Conservation (phyloP, 306 rosid genomes). For the Acacia acuminata region DNA sequence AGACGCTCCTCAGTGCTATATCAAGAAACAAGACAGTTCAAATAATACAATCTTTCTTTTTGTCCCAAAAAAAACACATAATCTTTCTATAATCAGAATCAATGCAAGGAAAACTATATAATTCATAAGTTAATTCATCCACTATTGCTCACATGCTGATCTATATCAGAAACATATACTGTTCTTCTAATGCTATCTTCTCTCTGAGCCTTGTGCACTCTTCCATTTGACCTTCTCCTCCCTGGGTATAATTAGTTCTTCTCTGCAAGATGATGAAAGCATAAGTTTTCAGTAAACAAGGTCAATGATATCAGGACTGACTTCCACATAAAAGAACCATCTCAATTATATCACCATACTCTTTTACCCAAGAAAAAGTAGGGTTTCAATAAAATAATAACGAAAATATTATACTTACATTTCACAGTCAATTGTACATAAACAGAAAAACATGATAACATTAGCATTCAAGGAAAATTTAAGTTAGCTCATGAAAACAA, state of each 20-base stretch:
- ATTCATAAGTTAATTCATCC: background rate
- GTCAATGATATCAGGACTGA: background rate
- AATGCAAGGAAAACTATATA: background rate
- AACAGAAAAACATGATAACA: conserved; percentile 1
- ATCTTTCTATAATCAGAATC: conserved; percentile 1
- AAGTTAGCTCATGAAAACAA: conserved; percentile 2
- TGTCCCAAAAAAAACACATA: background rate
- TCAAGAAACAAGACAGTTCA: conserved; percentile 25
- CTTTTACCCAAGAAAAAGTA: background rate
- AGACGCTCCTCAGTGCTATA: conserved; percentile 78
- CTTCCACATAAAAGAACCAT: background rate
- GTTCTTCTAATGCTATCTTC: conserved; percentile 71
- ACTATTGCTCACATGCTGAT: conserved; percentile 60
- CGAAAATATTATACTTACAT: background rate
- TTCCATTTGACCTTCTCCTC: conserved; percentile 63
- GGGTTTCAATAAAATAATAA: background rate
- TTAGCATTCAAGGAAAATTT: background rate
- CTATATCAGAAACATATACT: conserved; percentile 82
- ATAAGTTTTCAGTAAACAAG: conserved; percentile 19
- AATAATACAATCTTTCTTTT: conserved; percentile 3
- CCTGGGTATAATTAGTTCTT: conserved; percentile 54
- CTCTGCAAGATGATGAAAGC: conserved; percentile 49
- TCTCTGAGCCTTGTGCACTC: conserved; percentile 58
- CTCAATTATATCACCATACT: background rate
- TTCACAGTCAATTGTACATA: background rate